Evolutionary conservation across 192 early-diverging fungal species (phyloP), one percentile per base, ranked within the genome.

Genomic region (Linnemannia exigua): DNA sequence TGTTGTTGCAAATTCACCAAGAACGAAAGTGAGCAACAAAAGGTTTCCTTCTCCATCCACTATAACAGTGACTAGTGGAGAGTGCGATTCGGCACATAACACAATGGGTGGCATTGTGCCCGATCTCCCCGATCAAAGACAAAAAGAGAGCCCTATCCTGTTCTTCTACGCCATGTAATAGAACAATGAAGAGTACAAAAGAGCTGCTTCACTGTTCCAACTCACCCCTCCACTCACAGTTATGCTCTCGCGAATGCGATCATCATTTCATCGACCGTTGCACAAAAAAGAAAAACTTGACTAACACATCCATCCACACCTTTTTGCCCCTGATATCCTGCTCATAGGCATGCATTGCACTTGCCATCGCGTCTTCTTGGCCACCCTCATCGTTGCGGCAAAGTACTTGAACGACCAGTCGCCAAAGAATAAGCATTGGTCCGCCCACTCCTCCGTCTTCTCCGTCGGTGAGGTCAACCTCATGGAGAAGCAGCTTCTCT

Each of bases 361-460:
- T 1, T 92, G 93, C 67, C 95, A 96, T 79, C 91, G 95, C 28
- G 93, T 96, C 35, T 96, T 96, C 77, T 78, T 96, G 58, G 94
- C 95, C 28, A 92, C 93, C 20, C 84, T 96, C 11, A 95, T 96
- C 72, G 89, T 96, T 2, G 92, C 94, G 1, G 90, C 93, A 31
- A 96, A 96, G 76, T 94, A 94, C 67, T 81, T 95, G 16, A 95
- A 96, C 72, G 95, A 95, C 70, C 92, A 94, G 14, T 94, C 95
- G 48, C 95, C 94, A 15, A 95, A 94, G 82, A 95, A 96, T 89
- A 95, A 95, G 82, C 93, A 95, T 79, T 96, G 95, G 95, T 93
- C 94, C 38, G 90, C 91, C 52, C 95, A 93, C 78, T 94, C 94
- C 0, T 88, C 88, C 0, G 88, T 93, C 47, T 96, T 95, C 74